Evolutionary conservation across 140 eudicot species (phyloP).

Genomic region (Bidens hawaiensis): DNA sequence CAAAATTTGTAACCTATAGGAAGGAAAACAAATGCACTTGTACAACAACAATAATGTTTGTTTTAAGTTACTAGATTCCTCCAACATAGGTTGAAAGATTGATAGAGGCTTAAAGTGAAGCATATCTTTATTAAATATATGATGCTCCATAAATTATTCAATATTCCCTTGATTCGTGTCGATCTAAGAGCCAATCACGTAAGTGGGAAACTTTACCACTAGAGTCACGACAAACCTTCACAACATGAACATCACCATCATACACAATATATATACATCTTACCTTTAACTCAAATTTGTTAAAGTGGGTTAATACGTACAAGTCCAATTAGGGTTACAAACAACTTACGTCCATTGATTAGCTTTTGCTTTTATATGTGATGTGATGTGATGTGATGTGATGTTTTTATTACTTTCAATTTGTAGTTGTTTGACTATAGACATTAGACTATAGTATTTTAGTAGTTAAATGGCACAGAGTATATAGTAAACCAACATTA

Average conservation of each 20-base stretch:
- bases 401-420: background rate
- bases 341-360: background rate
- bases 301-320: background rate
- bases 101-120: conserved; percentile 33
- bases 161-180: conserved; percentile 26
- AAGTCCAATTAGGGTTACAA: background rate
- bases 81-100: conserved; percentile 33
- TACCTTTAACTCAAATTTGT: background rate
- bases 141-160: conserved; percentile 22
- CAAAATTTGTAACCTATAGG: background rate
- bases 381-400: too few relatives aligned
- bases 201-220: conserved; percentile 26
- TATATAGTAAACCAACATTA: background rate
- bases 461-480: background rate
- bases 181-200: conserved; percentile 7
- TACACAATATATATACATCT: background rate
- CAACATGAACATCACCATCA: conserved; percentile 11
- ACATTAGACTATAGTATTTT: too few relatives aligned
- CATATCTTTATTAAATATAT: conserved; percentile 31
- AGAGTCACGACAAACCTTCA: conserved; percentile 19
- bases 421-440: background rate
- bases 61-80: conserved; percentile 23
- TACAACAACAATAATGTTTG: background rate
- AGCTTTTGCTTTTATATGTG: background rate
- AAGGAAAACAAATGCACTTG: background rate